These are phyloP conservation scores for Podaxis sp. DNA, from an alignment of 768 basidiomycete species.

Conservation along the genomic window DNA sequence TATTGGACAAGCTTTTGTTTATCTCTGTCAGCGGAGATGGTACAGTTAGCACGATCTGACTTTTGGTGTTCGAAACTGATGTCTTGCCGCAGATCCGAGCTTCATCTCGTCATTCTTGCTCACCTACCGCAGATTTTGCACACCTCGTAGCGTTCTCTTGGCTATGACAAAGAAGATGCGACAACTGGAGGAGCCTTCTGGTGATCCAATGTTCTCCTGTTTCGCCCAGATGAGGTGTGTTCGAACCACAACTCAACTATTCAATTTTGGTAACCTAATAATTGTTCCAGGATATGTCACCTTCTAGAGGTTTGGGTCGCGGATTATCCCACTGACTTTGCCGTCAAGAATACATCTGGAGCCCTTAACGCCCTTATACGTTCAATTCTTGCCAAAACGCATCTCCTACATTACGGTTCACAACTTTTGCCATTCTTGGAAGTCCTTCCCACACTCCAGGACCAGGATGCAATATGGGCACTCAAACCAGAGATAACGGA, in stretches of 20 bases:
- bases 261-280: constrained; percentile 10
- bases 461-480: constrained; percentile 76
- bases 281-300: constrained; percentile 64
- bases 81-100: constrained; percentile 54
- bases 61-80: not conserved
- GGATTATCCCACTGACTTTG: constrained; percentile 78
- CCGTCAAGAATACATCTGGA: constrained; percentile 69
- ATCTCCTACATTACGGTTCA: constrained; percentile 82
- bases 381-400: constrained; percentile 76
- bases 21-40: constrained; percentile 84
- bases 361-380: constrained; percentile 76
- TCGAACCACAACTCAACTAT: not conserved
- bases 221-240: constrained; percentile 84
- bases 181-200: constrained; percentile 66
- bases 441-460: constrained; percentile 57
- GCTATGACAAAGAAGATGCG: constrained; percentile 89
- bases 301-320: constrained; percentile 77
- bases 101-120: constrained; percentile 81
- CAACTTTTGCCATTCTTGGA: constrained; percentile 83
- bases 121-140: constrained; percentile 81
- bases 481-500: constrained; percentile 59
- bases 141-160: constrained; percentile 74
- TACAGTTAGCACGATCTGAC: constrained; percentile 27
- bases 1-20: constrained; percentile 81
- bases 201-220: constrained; percentile 83